phyloP scores from a whole-genome alignment of 2,329 filamentous ascomycete species.

The Capronia epimyces region DNA sequence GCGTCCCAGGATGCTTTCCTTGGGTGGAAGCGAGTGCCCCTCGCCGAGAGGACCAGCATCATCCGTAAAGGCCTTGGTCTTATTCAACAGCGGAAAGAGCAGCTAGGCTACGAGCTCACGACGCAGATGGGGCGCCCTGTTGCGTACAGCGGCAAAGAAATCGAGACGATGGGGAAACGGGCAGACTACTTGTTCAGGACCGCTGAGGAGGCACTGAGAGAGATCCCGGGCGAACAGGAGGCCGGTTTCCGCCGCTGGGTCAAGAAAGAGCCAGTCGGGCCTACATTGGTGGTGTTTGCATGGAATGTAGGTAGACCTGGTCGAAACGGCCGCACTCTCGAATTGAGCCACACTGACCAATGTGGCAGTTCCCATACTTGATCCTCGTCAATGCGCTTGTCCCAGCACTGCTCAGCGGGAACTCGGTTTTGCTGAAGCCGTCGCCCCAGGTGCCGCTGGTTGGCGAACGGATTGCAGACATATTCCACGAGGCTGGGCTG shows the following conservation, averaged over 20 bases:
- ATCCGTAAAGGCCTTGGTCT: slow-evolving; percentile 71
- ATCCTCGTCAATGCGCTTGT: slow-evolving; percentile 85
- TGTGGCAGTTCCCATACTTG: slow-evolving; percentile 89
- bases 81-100: slow-evolving; percentile 64
- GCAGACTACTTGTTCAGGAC: slow-evolving; percentile 80
- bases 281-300: slow-evolving; percentile 78
- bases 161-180: slow-evolving; percentile 73
- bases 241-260: slow-evolving; percentile 83
- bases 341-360: slow-evolving; percentile 1
- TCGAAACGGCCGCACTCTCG: slow-evolving; percentile 17
- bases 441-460: slow-evolving; percentile 88
- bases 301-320: slow-evolving; percentile 71
- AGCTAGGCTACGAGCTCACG: slow-evolving; percentile 73
- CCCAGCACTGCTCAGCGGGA: slow-evolving; percentile 77
- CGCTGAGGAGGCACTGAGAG: slow-evolving; percentile 67
- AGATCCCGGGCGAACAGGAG: slow-evolving; percentile 75
- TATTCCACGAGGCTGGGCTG: slow-evolving; percentile 72
- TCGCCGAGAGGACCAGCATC: slow-evolving; percentile 69
- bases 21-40: too few species aligned
- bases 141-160: slow-evolving; percentile 72
- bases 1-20: too few species aligned
- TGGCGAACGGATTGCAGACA: slow-evolving; percentile 68
- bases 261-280: slow-evolving; percentile 76
- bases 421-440: slow-evolving; percentile 83
- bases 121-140: slow-evolving; percentile 91